These are phyloP conservation scores for Eucalyptus cloeziana DNA, from an alignment of 345 rosid species.

Conservation along the genomic window DNA sequence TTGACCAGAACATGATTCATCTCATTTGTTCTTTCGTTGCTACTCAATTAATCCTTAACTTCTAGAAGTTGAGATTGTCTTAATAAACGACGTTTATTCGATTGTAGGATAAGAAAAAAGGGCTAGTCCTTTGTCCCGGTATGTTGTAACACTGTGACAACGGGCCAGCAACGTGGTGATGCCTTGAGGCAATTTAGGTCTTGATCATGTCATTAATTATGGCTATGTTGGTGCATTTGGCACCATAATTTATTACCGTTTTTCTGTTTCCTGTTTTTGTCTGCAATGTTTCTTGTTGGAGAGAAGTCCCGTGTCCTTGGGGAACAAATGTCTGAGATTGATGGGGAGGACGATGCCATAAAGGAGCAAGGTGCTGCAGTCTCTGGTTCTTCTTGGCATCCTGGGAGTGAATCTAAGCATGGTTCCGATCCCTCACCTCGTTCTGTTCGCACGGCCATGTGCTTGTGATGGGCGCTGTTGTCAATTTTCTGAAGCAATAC, in stretches of 20 bases:
- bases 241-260: background rate
- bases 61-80: background rate
- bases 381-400: constrained; percentile 82
- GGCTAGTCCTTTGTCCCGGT: constrained; percentile 55
- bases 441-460: background rate
- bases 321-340: constrained; percentile 26
- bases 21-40: background rate
- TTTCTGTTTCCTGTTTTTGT: background rate
- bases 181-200: constrained; percentile 76
- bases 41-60: background rate
- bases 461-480: background rate
- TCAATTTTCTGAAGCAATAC: background rate
- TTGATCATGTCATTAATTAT: background rate
- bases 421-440: background rate
- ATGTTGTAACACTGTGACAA: constrained; percentile 32
- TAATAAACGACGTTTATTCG: background rate
- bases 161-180: constrained; percentile 45
- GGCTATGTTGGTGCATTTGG: background rate
- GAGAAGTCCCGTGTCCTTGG: constrained; percentile 51
- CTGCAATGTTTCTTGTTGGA: constrained; percentile 37
- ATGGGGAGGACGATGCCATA: constrained; percentile 38
- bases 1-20: background rate
- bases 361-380: constrained; percentile 40
- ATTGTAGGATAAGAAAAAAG: constrained; percentile 53
- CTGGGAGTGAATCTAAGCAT: constrained; percentile 46